Evolutionary conservation across 2,329 filamentous ascomycete genomes (phyloP).

Genomic region (Sarocladium kiliense): DNA sequence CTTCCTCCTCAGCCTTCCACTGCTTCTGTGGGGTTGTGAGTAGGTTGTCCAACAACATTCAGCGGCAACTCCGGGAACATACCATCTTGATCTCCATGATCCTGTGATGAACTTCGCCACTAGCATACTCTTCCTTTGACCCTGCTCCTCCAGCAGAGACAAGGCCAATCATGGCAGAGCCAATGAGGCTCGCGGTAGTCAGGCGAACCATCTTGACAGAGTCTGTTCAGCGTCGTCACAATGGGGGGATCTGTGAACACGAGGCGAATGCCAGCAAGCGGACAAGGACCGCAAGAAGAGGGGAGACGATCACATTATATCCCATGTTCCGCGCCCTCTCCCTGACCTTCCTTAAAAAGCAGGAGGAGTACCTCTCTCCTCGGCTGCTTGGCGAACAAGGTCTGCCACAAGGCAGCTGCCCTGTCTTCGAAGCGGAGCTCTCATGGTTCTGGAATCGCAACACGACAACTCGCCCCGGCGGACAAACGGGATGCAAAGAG

Average conservation of each 20-base stretch:
- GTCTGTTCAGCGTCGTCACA: neutral
- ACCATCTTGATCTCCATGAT: conserved; percentile 22
- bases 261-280: neutral
- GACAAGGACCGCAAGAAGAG: neutral
- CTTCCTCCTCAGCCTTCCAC: conserved; percentile 27
- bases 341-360: neutral
- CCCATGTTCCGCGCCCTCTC: neutral
- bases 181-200: conserved; percentile 13
- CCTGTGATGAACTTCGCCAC: conserved; percentile 16
- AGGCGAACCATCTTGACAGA: conserved; percentile 17
- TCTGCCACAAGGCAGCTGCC: neutral
- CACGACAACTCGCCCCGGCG: neutral
- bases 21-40: conserved; percentile 16
- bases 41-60: neutral
- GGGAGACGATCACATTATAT: neutral
- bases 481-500: neutral
- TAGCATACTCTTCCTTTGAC: conserved; percentile 14
- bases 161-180: conserved; percentile 17
- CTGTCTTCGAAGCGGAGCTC: neutral
- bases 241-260: neutral
- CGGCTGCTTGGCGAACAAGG: conserved; percentile 4
- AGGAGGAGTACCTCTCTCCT: neutral
- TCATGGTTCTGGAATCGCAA: neutral
- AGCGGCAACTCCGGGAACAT: too few relatives aligned
- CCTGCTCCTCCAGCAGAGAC: conserved; percentile 17